Evolutionary conservation across 2,329 filamentous ascomycete genomes (phyloP), one percentile per base, ranked within the genome.

Genomic region (Sclerotinia glacialis): DNA sequence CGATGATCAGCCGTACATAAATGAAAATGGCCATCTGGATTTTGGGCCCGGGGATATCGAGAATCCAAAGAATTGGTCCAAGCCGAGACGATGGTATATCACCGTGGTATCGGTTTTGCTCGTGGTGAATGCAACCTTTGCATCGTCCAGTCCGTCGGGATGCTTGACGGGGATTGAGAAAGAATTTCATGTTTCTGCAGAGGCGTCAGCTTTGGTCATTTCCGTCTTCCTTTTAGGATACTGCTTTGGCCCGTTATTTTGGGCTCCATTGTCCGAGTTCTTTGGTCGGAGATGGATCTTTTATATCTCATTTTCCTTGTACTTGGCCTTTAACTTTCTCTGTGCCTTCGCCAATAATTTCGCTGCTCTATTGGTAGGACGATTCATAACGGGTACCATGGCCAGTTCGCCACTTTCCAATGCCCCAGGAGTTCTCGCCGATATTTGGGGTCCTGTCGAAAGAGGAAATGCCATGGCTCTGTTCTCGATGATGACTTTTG

Each of bases 331-430:
- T 74, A 88, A 85, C 71, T 86, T 83, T 46, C 87, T 82, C 5
- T 82, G 80, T 31, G 84, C 85, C 0, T 87, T 83, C 16, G 79
- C 84, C 0, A 79, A 84, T 64, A 86, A 83, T 69, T 85, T 88
- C 69, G 80, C 78, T 42, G 83, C 84, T 1, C 78, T 92, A 3
- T 78, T 91, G 26, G 80, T 89, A 11, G 80, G 90, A 44, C 85
- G 89, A 52, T 91, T 91, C 78, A 84, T 90, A 59, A 83, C 84
- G 3, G 86, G 86, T 50, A 79, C 84, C 2, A 88, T 87, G 74
- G 86, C 86, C 12, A 84, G 83, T 3, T 84, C 84, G 9, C 83
- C 86, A 2, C 78, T 89, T 69, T 87, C 85, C 40, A 88, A 88
- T 72, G 83, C 83, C 2, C 85, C 85, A 2, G 86, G 85, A 64